Evolutionary conservation across 1,284 basidiomycete genomes (phyloP), one percentile per base, ranked within the genome.

Genomic region (Sanguinoderma infundibulare): DNA sequence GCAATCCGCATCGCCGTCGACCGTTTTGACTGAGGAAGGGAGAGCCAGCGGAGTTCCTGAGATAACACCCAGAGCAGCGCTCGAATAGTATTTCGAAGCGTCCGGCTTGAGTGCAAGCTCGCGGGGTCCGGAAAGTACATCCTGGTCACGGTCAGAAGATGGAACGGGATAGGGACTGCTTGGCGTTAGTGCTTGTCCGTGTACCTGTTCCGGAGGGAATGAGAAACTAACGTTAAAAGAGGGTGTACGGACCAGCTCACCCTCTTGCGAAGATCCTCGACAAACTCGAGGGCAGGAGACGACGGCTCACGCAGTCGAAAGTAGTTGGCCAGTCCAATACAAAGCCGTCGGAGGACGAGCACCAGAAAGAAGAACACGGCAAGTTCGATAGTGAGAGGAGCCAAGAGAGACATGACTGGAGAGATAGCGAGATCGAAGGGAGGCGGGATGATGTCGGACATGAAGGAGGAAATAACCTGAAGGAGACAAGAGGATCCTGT

Each of bases 281-380:
- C 53, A 15, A 56, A 52, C 9, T 58, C 53, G 4, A 42, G 8
- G 2, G 57, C 56, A 6, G 57, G 20, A 5, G 53, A 63, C 7
- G 52, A 20, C n/a, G 59, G 46, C 38, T 51, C 54, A 22, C 52
- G 56, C 4, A 66, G 51, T 14, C 57, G 59, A 47, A 61, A 55
- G 46, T 28, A 55, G 36, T 42, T 26, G 14, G 52, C 28, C 14
- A 59, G 20, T 2, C 28, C 54, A n/a, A 28, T 38, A 38, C 56
- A 59, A 7, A 10, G 17, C n/a, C 38, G 26, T 49, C 58, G 57
- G 17, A 65, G 34, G 5, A 61, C n/a, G 46, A 55, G 26, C 3
- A 65, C 26, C 44, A 52, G 24, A 0, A 58, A 12, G 5, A 62
- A 34, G 17, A 65, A 30, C 3, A 53, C 20, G 1, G 53, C 4